phyloP scores from a whole-genome alignment of 169 alveolate species.

The Fabrea salina region DNA sequence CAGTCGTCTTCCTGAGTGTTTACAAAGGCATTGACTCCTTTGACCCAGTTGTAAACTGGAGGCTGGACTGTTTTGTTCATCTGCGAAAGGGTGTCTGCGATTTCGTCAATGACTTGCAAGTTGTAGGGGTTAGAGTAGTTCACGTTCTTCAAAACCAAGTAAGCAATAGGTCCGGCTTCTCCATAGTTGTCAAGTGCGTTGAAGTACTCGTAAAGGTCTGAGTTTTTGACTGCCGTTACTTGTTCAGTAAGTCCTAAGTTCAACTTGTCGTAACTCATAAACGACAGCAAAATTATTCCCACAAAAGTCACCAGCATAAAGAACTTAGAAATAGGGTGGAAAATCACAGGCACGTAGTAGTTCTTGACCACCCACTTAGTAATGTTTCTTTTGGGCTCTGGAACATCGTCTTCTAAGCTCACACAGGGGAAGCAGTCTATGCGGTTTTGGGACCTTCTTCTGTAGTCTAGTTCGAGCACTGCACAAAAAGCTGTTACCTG shows the following conservation, averaged over 20 bases:
- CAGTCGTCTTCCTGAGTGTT: constrained; percentile 52
- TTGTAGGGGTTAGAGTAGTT: constrained; percentile 59
- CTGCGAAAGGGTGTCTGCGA: constrained; percentile 63
- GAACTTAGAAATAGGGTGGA: constrained; percentile 42
- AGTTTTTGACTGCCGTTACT: constrained; percentile 57
- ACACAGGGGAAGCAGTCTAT: constrained; percentile 67
- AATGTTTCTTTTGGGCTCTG: constrained; percentile 54
- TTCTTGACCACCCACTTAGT: constrained; percentile 56
- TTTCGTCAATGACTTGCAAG: constrained; percentile 46
- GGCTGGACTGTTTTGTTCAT: constrained; percentile 66
- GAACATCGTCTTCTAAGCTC: constrained; percentile 31
- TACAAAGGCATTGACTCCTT: constrained; percentile 53
- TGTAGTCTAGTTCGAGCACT: constrained; percentile 65
- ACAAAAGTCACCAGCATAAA: constrained; percentile 41
- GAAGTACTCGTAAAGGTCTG: constrained; percentile 68
- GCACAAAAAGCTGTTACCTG: constrained; percentile 74
- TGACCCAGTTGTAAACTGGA: constrained; percentile 82
- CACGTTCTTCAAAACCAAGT: constrained; percentile 66
- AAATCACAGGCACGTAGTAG: constrained; percentile 55
- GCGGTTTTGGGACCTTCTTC: constrained; percentile 59
- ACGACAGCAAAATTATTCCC: constrained; percentile 40
- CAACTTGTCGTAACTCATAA: constrained; percentile 45
- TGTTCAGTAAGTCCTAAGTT: constrained; percentile 68
- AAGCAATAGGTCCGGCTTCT: constrained; percentile 82
- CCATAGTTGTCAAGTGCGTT: constrained; percentile 54